These are phyloP conservation scores for Rosa multiflora DNA, from an alignment of 306 rosid genomes.

Conservation along the genomic window DNA sequence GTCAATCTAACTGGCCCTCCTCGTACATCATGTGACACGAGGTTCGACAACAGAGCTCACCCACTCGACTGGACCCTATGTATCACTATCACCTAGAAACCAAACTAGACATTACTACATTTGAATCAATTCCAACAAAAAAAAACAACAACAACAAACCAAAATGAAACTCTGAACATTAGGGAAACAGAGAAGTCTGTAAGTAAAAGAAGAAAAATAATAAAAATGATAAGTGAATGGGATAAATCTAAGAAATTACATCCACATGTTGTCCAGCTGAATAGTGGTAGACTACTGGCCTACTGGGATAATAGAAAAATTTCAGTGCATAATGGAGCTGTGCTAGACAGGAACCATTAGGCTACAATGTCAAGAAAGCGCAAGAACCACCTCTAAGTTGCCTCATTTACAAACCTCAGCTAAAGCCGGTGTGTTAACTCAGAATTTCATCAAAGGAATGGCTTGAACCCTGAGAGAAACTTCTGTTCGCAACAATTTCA, in stretches of 20 bases:
- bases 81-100: not conserved
- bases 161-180: not conserved
- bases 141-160: too few relatives aligned
- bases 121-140: too few relatives aligned
- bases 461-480: constrained; percentile 10
- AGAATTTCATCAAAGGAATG: constrained; percentile 30
- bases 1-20: not conserved
- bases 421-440: constrained; percentile 20
- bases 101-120: not conserved
- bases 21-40: not conserved
- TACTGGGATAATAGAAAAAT: not conserved
- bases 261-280: constrained; percentile 6
- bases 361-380: constrained; percentile 24
- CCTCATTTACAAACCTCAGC: constrained; percentile 42
- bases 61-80: not conserved
- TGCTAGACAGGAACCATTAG: constrained; percentile 16
- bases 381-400: constrained; percentile 9
- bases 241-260: not conserved
- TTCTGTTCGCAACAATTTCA: constrained; percentile 15
- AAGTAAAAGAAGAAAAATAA: not conserved
- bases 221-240: not conserved
- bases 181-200: not conserved
- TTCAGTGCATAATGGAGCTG: constrained; percentile 10
- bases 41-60: not conserved
- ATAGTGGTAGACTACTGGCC: constrained; percentile 17